Base-by-base conservation (phyloP, 768 basidiomycete species). In the Boletellus ananas region DNA sequence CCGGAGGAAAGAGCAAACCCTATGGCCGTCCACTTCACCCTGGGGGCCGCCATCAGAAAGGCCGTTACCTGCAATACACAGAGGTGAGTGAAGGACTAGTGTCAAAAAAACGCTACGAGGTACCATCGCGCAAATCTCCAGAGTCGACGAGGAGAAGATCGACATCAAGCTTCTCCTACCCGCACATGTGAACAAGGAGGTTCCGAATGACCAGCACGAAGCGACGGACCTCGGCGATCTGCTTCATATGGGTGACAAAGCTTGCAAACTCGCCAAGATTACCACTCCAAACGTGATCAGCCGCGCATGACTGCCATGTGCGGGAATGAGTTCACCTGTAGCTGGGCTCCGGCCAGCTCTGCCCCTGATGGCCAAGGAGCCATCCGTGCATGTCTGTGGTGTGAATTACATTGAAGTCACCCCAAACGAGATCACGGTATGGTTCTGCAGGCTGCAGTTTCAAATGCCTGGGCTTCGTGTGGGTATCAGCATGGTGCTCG, bases 221-320 rank as follows among this genome's bases (percentile, higher is more conserved):
- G 33, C 6, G 9, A 54, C 72, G 34, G 52, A 83, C 84, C 41
- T 76, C 45, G 4, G 93, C 91, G 37, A 85, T 73, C 33, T 77
- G 60, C 70, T 92, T 89, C 85, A 94, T 86, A 51, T 89, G 88
- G 2, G 79, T 58, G 13, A 90, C 85, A 56, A 94, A 96, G n/a
- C 87, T 90, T 35, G 85, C 76, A 62, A 94, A 87, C n/a, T n/a
- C n/a, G n/a, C n/a, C n/a, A n/a, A n/a, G n/a, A n/a, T n/a, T n/a
- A n/a, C n/a, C n/a, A n/a, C n/a, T n/a, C n/a, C n/a, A n/a, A n/a
- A n/a, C n/a, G n/a, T n/a, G n/a, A n/a, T n/a, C n/a, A n/a, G n/a
- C n/a, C n/a, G n/a, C n/a, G n/a, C n/a, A n/a, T n/a, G n/a, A n/a
- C n/a, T n/a, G n/a, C n/a, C n/a, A n/a, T n/a, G n/a, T n/a, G n/a